Evolutionary conservation across 257 asterid genomes (phyloP).

Genomic region (Salvia hispanica): DNA sequence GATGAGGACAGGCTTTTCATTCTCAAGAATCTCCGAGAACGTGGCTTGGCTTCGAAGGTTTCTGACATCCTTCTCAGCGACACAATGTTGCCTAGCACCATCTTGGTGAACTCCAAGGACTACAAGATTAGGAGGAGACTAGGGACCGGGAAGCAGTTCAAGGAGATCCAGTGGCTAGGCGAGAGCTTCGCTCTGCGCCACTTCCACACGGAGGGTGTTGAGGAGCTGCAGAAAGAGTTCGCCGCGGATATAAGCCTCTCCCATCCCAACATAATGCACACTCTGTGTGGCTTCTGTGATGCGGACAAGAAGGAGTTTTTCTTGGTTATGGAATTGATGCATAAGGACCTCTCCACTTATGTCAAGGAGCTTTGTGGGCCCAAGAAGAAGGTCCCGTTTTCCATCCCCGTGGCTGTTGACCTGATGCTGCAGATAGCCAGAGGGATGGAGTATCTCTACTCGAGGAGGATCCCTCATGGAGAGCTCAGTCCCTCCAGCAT

Average conservation of each 20-base stretch:
- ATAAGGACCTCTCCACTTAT: conserved; percentile 60
- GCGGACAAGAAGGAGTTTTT: conserved; percentile 77
- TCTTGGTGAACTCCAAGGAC: conserved; percentile 63
- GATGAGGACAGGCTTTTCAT: conserved; percentile 61
- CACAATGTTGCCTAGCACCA: conserved; percentile 49
- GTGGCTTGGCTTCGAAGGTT: too few species aligned
- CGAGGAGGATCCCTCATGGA: conserved; percentile 77
- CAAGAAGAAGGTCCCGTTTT: conserved; percentile 66
- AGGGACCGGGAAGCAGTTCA: conserved; percentile 66
- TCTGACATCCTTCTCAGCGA: not conserved
- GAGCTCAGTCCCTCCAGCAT: conserved; percentile 65
- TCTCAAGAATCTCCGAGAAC: conserved; percentile 24
- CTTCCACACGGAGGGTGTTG: conserved; percentile 51
- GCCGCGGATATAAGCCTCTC: conserved; percentile 52
- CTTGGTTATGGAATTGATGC: conserved; percentile 81
- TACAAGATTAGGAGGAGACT: conserved; percentile 70
- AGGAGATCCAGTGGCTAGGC: conserved; percentile 93
- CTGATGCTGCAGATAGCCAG: conserved; percentile 89
- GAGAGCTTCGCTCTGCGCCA: conserved; percentile 85
- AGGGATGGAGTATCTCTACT: conserved; percentile 93
- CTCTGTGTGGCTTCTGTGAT: conserved; percentile 66
- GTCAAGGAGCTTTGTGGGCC: conserved; percentile 50
- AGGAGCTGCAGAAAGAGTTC: conserved; percentile 45
- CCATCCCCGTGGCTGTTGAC: conserved; percentile 70
- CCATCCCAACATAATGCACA: conserved; percentile 75